Percentiles rank a stretch among this genome's conserved stretches.
Conservation (phyloP, 805 yeast species). For the Alloascoidea hylecoeti region DNA sequence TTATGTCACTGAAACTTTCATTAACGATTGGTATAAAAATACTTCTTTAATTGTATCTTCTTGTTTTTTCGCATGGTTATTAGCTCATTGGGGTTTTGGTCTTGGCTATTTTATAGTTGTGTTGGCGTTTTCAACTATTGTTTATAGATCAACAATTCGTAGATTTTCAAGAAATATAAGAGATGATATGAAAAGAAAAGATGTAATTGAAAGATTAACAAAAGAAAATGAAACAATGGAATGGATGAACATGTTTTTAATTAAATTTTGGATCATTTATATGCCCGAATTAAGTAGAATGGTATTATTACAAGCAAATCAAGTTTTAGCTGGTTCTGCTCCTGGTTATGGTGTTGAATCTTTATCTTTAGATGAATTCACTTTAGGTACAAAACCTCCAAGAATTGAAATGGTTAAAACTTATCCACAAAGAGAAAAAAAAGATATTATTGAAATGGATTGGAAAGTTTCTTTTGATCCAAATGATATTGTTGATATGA, state of each 20-base stretch:
- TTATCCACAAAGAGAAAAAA: slow-evolving; percentile 53
- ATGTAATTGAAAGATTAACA: slow-evolving; percentile 50
- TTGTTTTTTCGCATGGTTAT: slow-evolving; percentile 56
- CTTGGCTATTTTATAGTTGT: slow-evolving; percentile 48
- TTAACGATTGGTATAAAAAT: slow-evolving; percentile 63
- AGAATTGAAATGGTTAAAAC: slow-evolving; percentile 58
- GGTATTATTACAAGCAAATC: slow-evolving; percentile 59
- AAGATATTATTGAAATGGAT: slow-evolving; percentile 61
- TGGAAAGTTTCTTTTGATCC: slow-evolving; percentile 77
- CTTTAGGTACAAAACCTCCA: slow-evolving; percentile 73
- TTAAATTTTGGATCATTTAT: slow-evolving; percentile 77
- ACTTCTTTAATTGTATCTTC: slow-evolving; percentile 50
- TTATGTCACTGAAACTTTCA: slow-evolving; percentile 55
- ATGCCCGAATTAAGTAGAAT: slow-evolving; percentile 77
- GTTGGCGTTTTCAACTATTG: slow-evolving; percentile 45
- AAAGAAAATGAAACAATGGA: slow-evolving; percentile 59
- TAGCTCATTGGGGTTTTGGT: slow-evolving; percentile 52
- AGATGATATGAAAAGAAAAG: slow-evolving; percentile 60
- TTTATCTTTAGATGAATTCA: slow-evolving; percentile 59
- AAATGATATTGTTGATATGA: slow-evolving; percentile 73
- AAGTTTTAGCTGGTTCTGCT: slow-evolving; percentile 50
- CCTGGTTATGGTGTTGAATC: slow-evolving; percentile 80
- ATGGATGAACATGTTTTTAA: slow-evolving; percentile 67
- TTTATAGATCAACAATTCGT: slow-evolving; percentile 59
- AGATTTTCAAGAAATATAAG: slow-evolving; percentile 62